These are phyloP conservation scores for Ophiosphaerella narmari DNA, from an alignment of 2,329 filamentous ascomycete species.

Conservation along the genomic window DNA sequence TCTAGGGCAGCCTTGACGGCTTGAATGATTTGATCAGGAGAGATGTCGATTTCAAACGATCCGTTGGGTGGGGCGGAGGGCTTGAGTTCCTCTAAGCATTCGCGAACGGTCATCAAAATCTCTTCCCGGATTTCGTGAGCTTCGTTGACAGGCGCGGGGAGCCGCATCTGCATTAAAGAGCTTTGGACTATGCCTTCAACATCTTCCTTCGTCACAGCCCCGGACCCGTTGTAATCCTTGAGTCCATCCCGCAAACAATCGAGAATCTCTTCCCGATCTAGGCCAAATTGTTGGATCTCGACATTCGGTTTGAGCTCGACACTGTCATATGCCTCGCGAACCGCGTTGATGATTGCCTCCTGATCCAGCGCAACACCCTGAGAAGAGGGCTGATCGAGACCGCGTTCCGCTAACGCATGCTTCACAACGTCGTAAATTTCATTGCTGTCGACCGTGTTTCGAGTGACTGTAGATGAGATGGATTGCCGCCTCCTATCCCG, in stretches of 20 bases:
- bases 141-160: slow-evolving; percentile 72
- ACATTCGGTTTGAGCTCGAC: slow-evolving; percentile 83
- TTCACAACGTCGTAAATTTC: slow-evolving; percentile 87
- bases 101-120: slow-evolving; percentile 79
- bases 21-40: slow-evolving; percentile 60
- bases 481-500: slow-evolving; percentile 73
- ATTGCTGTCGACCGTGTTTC: slow-evolving; percentile 72
- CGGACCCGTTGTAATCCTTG: slow-evolving; percentile 67
- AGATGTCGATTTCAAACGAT: slow-evolving; percentile 52
- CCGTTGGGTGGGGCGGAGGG: slow-evolving; percentile 29
- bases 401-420: slow-evolving; percentile 67
- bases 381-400: slow-evolving; percentile 51
- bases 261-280: slow-evolving; percentile 89
- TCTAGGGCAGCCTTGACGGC: slow-evolving; percentile 62
- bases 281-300: slow-evolving; percentile 83
- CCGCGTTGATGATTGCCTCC: slow-evolving; percentile 84
- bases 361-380: slow-evolving; percentile 55
- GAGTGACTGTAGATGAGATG: slow-evolving; percentile 65
- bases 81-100: slow-evolving; percentile 85
- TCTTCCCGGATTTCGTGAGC: slow-evolving; percentile 77
- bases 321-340: slow-evolving; percentile 88
- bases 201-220: slow-evolving; percentile 76
- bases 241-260: slow-evolving; percentile 85
- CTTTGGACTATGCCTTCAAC: slow-evolving; percentile 85
- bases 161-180: slow-evolving; percentile 78